Percentiles rank a stretch among this genome's conserved stretches.
phyloP scores from a whole-genome alignment of 2,329 filamentous ascomycete species.

The Neonectria punicea region DNA sequence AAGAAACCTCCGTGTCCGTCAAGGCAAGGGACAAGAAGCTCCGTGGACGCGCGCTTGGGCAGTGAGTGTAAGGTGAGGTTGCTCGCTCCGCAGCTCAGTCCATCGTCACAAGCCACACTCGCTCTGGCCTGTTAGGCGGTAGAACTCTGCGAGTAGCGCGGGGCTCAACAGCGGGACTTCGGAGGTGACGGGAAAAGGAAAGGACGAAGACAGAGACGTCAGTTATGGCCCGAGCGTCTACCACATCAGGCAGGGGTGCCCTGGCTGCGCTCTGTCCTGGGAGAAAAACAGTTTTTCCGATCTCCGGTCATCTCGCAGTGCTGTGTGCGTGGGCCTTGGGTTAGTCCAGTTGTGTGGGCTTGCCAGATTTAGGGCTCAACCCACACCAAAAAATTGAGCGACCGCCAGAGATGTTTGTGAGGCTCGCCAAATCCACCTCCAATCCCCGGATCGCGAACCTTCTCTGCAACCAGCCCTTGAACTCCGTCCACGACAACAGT shows the following conservation, averaged over 20 bases:
- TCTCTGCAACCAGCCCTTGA: constrained; percentile 46
- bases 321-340: constrained; percentile 14
- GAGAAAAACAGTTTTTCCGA: constrained; percentile 34
- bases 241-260: background rate
- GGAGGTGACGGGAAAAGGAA: constrained; percentile 15
- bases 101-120: constrained; percentile 33
- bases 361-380: constrained; percentile 47
- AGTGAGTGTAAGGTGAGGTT: constrained; percentile 16
- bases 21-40: background rate
- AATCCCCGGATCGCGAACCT: constrained; percentile 45
- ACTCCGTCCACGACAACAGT: constrained; percentile 51
- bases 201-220: constrained; percentile 31
- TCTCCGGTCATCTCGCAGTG: constrained; percentile 1
- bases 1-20: background rate
- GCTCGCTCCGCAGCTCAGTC: constrained; percentile 19
- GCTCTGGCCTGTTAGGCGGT: background rate
- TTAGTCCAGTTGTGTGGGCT: constrained; percentile 12
- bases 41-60: constrained; percentile 1
- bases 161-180: constrained; percentile 28
- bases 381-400: constrained; percentile 47
- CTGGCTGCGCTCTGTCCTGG: background rate
- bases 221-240: constrained; percentile 35
- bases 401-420: constrained; percentile 33
- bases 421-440: constrained; percentile 42
- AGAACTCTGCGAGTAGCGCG: constrained; percentile 17